These are phyloP conservation scores for Cenchrus fungigraminus DNA, from an alignment of 176 grass and related monocot species.

Conservation along the genomic window DNA sequence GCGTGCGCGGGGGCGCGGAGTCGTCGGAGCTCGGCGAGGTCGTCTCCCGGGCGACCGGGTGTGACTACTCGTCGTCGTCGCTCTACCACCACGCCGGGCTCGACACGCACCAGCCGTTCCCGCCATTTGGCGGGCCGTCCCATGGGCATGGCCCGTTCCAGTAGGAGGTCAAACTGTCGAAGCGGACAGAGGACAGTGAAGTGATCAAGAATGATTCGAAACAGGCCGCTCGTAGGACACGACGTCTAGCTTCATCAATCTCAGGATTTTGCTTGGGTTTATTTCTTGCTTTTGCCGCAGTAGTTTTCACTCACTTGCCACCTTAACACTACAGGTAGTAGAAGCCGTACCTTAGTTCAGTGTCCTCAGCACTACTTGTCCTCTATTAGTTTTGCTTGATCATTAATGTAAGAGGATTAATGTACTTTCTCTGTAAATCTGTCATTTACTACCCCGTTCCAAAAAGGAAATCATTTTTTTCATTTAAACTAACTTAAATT, in stretches of 20 bases:
- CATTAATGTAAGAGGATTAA: no score
- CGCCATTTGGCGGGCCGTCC: conserved; percentile 23
- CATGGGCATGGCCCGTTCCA: background rate
- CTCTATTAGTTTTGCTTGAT: background rate
- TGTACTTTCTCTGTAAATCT: no score
- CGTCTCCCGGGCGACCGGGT: background rate
- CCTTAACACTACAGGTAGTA: background rate
- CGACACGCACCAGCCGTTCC: conserved; percentile 28
- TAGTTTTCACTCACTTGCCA: background rate
- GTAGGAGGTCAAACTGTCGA: background rate
- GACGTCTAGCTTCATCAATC: background rate
- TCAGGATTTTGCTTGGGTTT: background rate
- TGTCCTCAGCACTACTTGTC: background rate
- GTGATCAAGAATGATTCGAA: background rate
- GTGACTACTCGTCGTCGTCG: conserved; percentile 30
- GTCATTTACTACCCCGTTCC: no score
- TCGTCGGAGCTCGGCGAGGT: conserved; percentile 62
- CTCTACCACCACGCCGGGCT: conserved; percentile 29
- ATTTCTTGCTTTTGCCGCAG: background rate
- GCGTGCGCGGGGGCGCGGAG: conserved; percentile 8
- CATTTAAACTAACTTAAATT: no score
- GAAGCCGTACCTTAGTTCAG: background rate
- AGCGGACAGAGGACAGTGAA: background rate
- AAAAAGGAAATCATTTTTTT: no score
- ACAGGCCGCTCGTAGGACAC: background rate